Evolutionary conservation across 441 rosid species (phyloP).

Genomic region (Populus trichocarpa): DNA sequence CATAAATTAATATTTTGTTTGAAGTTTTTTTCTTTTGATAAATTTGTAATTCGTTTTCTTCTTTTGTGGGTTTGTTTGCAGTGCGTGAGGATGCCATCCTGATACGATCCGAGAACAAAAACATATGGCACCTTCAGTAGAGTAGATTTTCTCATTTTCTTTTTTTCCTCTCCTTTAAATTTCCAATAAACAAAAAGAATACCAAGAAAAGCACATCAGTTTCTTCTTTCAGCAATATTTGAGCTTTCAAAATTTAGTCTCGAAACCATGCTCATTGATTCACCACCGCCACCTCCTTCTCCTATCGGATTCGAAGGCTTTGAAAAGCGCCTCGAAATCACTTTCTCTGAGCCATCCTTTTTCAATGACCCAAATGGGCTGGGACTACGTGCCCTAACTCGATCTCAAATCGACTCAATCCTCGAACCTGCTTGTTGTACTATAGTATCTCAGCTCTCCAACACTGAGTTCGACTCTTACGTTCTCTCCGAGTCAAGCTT

Average conservation of each 20-base stretch:
- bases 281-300: not conserved
- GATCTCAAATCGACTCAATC: constrained; percentile 35
- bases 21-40: not conserved
- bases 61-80: constrained; percentile 15
- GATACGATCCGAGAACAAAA: constrained; percentile 14
- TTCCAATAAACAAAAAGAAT: too few species aligned
- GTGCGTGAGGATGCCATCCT: constrained; percentile 56
- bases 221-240: not conserved
- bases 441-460: constrained; percentile 56
- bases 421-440: constrained; percentile 50
- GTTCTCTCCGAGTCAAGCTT: constrained; percentile 77
- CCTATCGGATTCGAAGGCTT: constrained; percentile 80
- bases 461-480: constrained; percentile 56
- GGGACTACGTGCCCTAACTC: constrained; percentile 36
- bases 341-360: constrained; percentile 41
- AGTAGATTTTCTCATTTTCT: constrained; percentile 14
- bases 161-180: not conserved
- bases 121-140: constrained; percentile 12
- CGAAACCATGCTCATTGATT: constrained; percentile 2
- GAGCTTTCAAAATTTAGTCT: not conserved
- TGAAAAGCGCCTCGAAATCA: constrained; percentile 84
- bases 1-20: not conserved
- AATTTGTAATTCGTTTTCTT: not conserved
- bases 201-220: too few species aligned
- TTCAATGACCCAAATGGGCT: constrained; percentile 30